Evolutionary conservation across 805 yeast genomes (phyloP).

Genomic region (Ogataea minuta): DNA sequence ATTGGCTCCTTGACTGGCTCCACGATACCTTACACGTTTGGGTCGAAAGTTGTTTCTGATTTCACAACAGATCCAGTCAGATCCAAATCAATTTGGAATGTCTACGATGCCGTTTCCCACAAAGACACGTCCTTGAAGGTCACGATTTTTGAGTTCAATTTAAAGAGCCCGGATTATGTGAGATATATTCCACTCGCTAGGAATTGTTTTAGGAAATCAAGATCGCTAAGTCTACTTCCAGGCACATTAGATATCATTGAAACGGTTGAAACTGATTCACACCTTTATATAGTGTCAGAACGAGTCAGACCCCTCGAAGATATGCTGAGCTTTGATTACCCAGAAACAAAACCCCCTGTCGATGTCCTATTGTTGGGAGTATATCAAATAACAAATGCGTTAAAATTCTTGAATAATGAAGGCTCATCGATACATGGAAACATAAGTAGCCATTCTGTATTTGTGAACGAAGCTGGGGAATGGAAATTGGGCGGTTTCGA

Average conservation of each 20-base stretch:
- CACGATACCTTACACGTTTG: constrained; percentile 57
- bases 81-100: constrained; percentile 52
- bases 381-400: constrained; percentile 49
- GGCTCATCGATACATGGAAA: constrained; percentile 64
- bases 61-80: constrained; percentile 27
- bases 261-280: constrained; percentile 57
- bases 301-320: constrained; percentile 52
- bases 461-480: constrained; percentile 67
- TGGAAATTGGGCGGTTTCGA: constrained; percentile 88
- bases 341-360: constrained; percentile 25
- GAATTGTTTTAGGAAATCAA: constrained; percentile 46
- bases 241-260: constrained; percentile 65
- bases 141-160: constrained; percentile 64
- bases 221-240: constrained; percentile 59
- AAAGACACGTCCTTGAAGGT: constrained; percentile 49
- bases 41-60: constrained; percentile 38
- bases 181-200: constrained; percentile 38
- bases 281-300: constrained; percentile 65
- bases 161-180: constrained; percentile 37
- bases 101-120: constrained; percentile 57
- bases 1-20: constrained; percentile 57
- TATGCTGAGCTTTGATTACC: constrained; percentile 32
- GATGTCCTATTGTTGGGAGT: constrained; percentile 52
- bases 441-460: constrained; percentile 55
- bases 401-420: constrained; percentile 57